Conservation (phyloP, 2,329 filamentous ascomycete genomes). For the Pseudofabraea citricarpa region DNA sequence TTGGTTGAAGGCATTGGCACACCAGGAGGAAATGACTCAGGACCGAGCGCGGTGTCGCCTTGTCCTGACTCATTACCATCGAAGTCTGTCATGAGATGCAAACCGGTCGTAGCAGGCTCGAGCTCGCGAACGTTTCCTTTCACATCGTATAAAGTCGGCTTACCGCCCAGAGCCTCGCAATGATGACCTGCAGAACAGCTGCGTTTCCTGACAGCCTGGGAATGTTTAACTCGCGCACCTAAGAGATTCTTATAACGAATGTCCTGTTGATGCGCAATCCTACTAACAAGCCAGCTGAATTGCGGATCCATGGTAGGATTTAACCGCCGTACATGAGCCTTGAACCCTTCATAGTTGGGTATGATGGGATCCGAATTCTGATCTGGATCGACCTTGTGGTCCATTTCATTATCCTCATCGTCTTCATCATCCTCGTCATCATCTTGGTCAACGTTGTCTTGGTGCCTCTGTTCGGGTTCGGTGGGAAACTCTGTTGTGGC, state of each 20-base stretch:
- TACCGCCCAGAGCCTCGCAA: slow-evolving; percentile 66
- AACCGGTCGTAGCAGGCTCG: slow-evolving; percentile 49
- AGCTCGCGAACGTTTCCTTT: slow-evolving; percentile 54
- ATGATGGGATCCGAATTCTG: slow-evolving; percentile 62
- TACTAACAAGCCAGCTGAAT: slow-evolving; percentile 64
- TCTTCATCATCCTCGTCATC: slow-evolving; percentile 54
- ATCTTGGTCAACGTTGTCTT: slow-evolving; percentile 23
- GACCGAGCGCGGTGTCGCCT: slow-evolving; percentile 63
- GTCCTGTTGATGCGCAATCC: slow-evolving; percentile 77
- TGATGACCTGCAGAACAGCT: slow-evolving; percentile 57
- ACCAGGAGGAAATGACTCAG: slow-evolving; percentile 72
- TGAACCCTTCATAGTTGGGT: slow-evolving; percentile 73
- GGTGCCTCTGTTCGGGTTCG: slow-evolving; percentile 14
- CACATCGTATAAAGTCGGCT: slow-evolving; percentile 55
- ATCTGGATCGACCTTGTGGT: slow-evolving; percentile 56
- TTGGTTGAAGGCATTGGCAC: slow-evolving; percentile 78
- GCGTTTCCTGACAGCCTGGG: slow-evolving; percentile 48
- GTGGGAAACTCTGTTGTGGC: slow-evolving; percentile 29
- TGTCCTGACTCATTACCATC: slow-evolving; percentile 64
- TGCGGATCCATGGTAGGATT: slow-evolving; percentile 66
- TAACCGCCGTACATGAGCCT: slow-evolving; percentile 63
- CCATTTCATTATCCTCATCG: slow-evolving; percentile 56
- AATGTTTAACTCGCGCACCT: slow-evolving; percentile 65
- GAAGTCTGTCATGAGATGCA: slow-evolving; percentile 50
- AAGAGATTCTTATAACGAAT: slow-evolving; percentile 75